Conservation (phyloP, 2,329 filamentous ascomycete genomes). For the Alternaria sp. region DNA sequence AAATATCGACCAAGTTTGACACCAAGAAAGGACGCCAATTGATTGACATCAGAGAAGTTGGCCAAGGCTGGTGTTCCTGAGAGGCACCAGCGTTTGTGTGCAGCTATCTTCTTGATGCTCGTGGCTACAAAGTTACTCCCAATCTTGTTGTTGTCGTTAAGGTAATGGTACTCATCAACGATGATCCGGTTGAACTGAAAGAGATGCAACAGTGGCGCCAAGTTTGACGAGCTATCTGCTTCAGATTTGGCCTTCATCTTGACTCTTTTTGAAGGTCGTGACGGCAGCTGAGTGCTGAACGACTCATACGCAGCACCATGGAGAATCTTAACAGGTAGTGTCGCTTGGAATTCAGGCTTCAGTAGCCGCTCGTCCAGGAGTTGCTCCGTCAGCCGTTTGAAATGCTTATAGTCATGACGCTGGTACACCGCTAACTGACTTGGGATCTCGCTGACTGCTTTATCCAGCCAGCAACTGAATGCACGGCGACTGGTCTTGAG, state of each 20-base stretch:
- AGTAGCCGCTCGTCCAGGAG: slow-evolving; percentile 36
- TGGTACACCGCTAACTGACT: slow-evolving; percentile 52
- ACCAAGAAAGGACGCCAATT: slow-evolving; percentile 64
- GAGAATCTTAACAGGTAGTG: slow-evolving; percentile 51
- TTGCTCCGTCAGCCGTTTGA: slow-evolving; percentile 36
- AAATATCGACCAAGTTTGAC: slow-evolving; percentile 64
- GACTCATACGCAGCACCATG: slow-evolving; percentile 46
- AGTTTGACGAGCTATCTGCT: not conserved
- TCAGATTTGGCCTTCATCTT: slow-evolving; percentile 2
- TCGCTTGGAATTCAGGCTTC: slow-evolving; percentile 47
- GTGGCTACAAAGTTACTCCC: slow-evolving; percentile 34
- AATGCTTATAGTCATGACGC: slow-evolving; percentile 36
- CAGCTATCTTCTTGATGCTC: slow-evolving; percentile 56
- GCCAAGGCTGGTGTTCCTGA: slow-evolving; percentile 69
- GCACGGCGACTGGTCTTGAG: slow-evolving; percentile 53
- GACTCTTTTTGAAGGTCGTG: slow-evolving; percentile 12
- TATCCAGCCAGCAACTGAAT: slow-evolving; percentile 63
- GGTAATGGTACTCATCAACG: slow-evolving; percentile 71
- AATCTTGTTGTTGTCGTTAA: slow-evolving; percentile 50
- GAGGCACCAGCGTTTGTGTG: slow-evolving; percentile 67
- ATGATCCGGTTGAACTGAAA: slow-evolving; percentile 69
- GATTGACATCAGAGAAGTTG: slow-evolving; percentile 67
- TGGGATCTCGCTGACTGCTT: slow-evolving; percentile 54
- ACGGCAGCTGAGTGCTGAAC: slow-evolving; percentile 17
- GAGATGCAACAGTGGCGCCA: slow-evolving; percentile 60